Conservation (phyloP, 345 rosid species). For the Eucalyptus curtisii region DNA sequence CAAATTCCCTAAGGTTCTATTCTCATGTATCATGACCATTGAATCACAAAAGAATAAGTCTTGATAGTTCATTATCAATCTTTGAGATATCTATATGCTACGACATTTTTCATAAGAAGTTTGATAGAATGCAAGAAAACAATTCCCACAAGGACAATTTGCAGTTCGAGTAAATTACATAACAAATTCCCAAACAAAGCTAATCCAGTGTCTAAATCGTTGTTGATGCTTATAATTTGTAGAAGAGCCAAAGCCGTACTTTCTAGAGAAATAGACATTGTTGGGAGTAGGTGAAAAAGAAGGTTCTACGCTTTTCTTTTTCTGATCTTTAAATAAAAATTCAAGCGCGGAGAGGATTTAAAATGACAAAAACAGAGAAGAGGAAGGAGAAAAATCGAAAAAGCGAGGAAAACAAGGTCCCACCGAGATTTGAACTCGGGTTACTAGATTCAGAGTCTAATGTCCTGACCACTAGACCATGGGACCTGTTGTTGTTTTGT, state of each 20-base stretch:
- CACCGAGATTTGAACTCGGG: conserved; percentile 99
- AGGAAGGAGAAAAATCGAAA: fast-evolving
- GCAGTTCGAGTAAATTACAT: background rate
- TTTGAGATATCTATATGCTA: background rate
- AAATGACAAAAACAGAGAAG: background rate
- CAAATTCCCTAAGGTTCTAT: background rate
- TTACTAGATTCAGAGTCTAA: conserved; percentile 94
- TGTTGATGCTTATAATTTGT: background rate
- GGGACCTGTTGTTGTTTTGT: conserved; percentile 8
- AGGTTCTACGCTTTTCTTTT: background rate
- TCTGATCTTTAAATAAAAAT: background rate
- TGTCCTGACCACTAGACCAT: conserved; percentile 95
- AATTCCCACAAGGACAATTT: fast-evolving
- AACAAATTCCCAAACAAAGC: background rate
- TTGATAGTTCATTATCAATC: background rate
- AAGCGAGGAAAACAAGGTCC: conserved; percentile 18
- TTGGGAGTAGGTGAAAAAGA: background rate
- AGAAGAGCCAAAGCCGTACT: fast-evolving
- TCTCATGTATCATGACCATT: background rate
- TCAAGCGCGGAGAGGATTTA: background rate
- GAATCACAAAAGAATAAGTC: background rate
- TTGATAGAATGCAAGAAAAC: background rate
- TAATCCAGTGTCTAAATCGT: background rate
- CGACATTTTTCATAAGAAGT: background rate
- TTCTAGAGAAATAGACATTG: background rate